Evolutionary conservation across 306 rosid genomes (phyloP).

Genomic region (Cotoneaster glaucophyllus): DNA sequence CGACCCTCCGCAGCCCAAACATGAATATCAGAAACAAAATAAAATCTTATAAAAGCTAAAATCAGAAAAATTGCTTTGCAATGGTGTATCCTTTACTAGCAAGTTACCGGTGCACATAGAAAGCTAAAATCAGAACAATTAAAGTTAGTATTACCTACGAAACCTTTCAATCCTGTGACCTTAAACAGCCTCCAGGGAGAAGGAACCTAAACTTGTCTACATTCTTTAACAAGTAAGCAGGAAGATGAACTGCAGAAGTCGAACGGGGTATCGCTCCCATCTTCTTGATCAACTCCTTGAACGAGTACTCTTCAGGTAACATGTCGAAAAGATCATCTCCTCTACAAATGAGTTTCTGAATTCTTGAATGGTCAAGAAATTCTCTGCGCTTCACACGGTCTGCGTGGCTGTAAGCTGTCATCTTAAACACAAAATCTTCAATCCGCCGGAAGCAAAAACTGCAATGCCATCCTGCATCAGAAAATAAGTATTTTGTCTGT

Average conservation of each 20-base stretch:
- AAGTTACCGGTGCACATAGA: background rate
- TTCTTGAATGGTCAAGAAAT: conserved; percentile 60
- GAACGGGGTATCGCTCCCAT: conserved; percentile 82
- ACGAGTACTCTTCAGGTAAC: conserved; percentile 87
- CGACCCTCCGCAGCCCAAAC: background rate
- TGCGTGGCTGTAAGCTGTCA: conserved; percentile 92
- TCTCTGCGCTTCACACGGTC: conserved; percentile 60
- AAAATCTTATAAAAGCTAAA: too few relatives aligned
- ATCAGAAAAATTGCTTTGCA: too few relatives aligned
- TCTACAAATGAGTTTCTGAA: conserved; percentile 60
- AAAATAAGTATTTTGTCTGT: conserved; percentile 42
- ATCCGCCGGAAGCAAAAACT: conserved; percentile 76
- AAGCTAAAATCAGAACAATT: background rate
- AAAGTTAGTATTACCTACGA: background rate
- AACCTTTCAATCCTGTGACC: conserved; percentile 29
- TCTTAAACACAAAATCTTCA: conserved; percentile 73
- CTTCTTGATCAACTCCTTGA: conserved; percentile 68
- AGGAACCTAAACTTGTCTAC: conserved; percentile 70
- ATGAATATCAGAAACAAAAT: too few relatives aligned
- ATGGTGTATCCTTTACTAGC: background rate
- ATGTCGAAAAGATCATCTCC: conserved; percentile 78
- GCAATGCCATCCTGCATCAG: conserved; percentile 96
- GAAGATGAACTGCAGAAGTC: conserved; percentile 83
- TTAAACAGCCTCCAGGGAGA: conserved; percentile 90
- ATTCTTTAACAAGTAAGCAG: conserved; percentile 68